A percentile compares a stretch with the other conserved stretches of the same genome.
phyloP scores from a whole-genome alignment of 2,329 filamentous ascomycete genomes.

The Waltergamsia citrina region DNA sequence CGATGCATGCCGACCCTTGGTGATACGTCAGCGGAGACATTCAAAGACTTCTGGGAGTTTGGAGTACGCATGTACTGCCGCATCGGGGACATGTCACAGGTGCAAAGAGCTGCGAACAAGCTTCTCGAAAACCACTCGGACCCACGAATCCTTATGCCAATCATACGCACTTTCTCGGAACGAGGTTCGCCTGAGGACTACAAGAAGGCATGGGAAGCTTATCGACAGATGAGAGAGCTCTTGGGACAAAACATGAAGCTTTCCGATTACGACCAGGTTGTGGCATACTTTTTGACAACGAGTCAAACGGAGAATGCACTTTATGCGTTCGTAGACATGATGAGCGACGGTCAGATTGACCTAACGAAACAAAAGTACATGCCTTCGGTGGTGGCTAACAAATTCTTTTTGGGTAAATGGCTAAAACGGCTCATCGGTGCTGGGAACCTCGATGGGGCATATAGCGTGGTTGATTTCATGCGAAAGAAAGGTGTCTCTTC shows the following conservation, averaged over 20 bases:
- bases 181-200: conserved; percentile 33
- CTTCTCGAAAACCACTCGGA: conserved; percentile 41
- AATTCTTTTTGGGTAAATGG: conserved; percentile 84
- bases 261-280: conserved; percentile 67
- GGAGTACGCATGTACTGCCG: conserved; percentile 57
- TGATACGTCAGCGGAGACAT: conserved; percentile 30
- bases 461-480: conserved; percentile 68
- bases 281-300: conserved; percentile 59
- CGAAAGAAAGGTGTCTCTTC: conserved; percentile 57
- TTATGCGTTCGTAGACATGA: conserved; percentile 82
- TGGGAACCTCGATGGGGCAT: conserved; percentile 60
- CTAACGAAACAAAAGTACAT: conserved; percentile 32
- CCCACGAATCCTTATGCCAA: conserved; percentile 50
- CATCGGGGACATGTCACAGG: conserved; percentile 46
- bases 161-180: conserved; percentile 60
- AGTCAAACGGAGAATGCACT: conserved; percentile 59
- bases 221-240: conserved; percentile 52
- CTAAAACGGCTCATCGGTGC: conserved; percentile 72
- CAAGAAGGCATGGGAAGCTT: conserved; percentile 56
- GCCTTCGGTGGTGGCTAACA: conserved; percentile 50
- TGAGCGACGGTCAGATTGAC: conserved; percentile 51
- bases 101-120: conserved; percentile 43
- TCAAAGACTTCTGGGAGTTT: conserved; percentile 50
- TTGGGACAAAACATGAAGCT: conserved; percentile 55
- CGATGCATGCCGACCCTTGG: conserved; percentile 44